Base-by-base conservation (phyloP, 148 eudicot genomes). In the Polygonum maritimum region DNA sequence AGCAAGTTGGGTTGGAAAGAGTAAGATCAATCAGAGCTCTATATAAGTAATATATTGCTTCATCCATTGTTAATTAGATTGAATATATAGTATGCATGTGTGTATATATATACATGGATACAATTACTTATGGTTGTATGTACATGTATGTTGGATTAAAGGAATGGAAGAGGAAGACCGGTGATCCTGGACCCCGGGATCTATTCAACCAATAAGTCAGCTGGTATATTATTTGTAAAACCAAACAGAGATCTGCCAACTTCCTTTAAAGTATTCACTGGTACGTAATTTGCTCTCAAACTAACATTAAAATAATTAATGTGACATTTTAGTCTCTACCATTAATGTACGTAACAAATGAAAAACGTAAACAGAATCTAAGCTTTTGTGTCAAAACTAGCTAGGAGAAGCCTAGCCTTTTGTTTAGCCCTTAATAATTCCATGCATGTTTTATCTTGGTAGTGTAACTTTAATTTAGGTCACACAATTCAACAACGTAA, bases 121-220 rank as follows among this genome's bases (percentile, higher is more conserved):
- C 31, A 26, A 26, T 26, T 26, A 51, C 18, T 5, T 45, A 5
- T 9, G 10, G 11, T 45, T 45, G 48, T 45, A 6, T 45, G 48
- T 7, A 8, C 8, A 11, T 48, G 2, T 60, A 62, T 83, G 74
- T 57, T 80, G 72, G 22, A 58, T 21, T 58, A 21, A 87, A 94
- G 98, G 87, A 74, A 31, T 13, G 77, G 81, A 44, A 84, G 98
- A 81, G 98, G 91, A 62, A 85, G 78, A 89, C 98, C 98, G 40
- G 74, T 94, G 78, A 89, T 90, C 44, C 65, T 94, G 44, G 98
- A 94, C 74, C 97, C 97, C 6, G 98, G 98, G 22, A 93, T 92
- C 74, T 94, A 92, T 77, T 85, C 86, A 26, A 39, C 81, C 2
- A 86, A 57, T 15, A 94, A 92, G 75, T 84, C 91, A 8, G 31